These are phyloP conservation scores for Ganoderma multipileum DNA, from an alignment of 1,284 basidiomycete species.

Conservation along the genomic window DNA sequence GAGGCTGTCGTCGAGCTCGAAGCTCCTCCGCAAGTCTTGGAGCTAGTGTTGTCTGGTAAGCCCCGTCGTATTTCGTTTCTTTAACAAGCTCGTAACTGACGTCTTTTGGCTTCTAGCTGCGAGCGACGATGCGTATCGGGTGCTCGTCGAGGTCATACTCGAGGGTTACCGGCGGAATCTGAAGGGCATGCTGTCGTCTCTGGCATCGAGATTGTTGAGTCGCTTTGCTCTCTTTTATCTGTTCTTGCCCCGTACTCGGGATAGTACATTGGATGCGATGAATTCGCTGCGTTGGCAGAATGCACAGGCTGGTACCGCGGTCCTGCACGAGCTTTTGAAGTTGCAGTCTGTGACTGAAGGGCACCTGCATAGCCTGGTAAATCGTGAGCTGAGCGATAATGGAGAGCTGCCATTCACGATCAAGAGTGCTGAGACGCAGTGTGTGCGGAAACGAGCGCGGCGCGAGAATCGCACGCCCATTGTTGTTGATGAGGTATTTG, in stretches of 20 bases:
- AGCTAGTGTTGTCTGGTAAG: neutral
- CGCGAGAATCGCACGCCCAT: neutral
- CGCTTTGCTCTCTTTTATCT: neutral
- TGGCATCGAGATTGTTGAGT: neutral
- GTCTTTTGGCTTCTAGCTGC: neutral
- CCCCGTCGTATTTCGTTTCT: neutral
- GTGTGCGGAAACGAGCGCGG: neutral
- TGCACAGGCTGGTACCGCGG: neutral
- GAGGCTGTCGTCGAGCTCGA: neutral
- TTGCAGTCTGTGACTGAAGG: neutral
- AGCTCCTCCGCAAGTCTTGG: neutral
- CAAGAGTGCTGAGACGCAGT: neutral
- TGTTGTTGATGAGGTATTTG: neutral
- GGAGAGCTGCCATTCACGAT: neutral
- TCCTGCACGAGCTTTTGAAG: neutral
- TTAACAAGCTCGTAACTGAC: neutral
- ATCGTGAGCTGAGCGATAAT: neutral
- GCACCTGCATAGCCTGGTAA: neutral
- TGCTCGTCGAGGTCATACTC: neutral
- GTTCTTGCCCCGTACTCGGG: neutral
- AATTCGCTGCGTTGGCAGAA: neutral
- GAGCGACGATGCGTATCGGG: neutral
- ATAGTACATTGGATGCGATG: neutral
- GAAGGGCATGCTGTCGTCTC: neutral
- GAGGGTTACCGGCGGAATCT: neutral